phyloP scores from a whole-genome alignment of 306 rosid genomes.

The Fragaria ananassa region DNA sequence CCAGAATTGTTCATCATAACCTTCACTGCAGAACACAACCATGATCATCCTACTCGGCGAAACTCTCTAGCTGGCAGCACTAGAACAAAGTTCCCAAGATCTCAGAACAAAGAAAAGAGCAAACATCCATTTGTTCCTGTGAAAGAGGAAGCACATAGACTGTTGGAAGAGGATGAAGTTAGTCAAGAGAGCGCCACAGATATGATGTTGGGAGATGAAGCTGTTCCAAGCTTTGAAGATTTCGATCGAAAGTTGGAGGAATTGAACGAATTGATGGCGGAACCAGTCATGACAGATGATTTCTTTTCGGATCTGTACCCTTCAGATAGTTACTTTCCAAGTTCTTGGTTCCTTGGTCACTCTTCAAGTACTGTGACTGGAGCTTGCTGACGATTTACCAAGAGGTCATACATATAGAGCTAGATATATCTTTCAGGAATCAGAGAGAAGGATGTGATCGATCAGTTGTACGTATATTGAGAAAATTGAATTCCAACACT shows the following conservation, averaged over 20 bases:
- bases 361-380: slow-evolving; percentile 19
- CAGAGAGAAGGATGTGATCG: background rate
- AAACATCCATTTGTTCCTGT: slow-evolving; percentile 9
- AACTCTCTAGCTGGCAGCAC: slow-evolving; percentile 51
- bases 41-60: slow-evolving; percentile 59
- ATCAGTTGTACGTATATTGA: background rate
- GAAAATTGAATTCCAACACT: background rate
- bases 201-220: slow-evolving; percentile 22
- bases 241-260: slow-evolving; percentile 19
- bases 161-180: slow-evolving; percentile 14
- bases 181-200: background rate
- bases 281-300: slow-evolving; percentile 27
- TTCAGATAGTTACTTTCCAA: slow-evolving; percentile 12
- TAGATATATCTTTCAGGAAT: background rate
- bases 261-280: slow-evolving; percentile 15
- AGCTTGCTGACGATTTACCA: slow-evolving; percentile 20
- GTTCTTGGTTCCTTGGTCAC: slow-evolving; percentile 25
- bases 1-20: slow-evolving; percentile 60
- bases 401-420: background rate
- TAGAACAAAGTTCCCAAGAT: slow-evolving; percentile 33
- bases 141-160: slow-evolving; percentile 18
- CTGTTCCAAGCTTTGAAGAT: slow-evolving; percentile 38
- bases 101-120: background rate
- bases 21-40: slow-evolving; percentile 77
- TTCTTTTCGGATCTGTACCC: slow-evolving; percentile 19